These are phyloP conservation scores for Monosporascus ibericus DNA, from an alignment of 2,329 filamentous ascomycete species.

Conservation along the genomic window DNA sequence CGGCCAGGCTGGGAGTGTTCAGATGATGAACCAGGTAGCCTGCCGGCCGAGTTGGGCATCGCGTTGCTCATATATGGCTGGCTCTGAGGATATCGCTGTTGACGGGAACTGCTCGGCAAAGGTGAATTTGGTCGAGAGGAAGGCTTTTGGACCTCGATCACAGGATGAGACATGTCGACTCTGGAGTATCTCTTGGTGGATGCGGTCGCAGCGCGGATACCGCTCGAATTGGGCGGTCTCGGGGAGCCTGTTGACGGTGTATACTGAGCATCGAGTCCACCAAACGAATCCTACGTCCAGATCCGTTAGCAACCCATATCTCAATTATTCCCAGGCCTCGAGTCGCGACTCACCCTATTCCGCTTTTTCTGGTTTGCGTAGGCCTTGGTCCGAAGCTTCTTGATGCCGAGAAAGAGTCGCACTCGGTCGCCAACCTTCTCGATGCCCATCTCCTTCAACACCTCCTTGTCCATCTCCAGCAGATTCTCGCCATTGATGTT, in stretches of 20 bases:
- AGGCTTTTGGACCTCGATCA: constrained; percentile 43
- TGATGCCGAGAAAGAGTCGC: constrained; percentile 79
- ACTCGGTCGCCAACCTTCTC: constrained; percentile 97
- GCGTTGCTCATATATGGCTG: constrained; percentile 39
- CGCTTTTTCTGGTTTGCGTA: constrained; percentile 75
- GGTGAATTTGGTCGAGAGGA: constrained; percentile 69
- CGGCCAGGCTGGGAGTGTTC: constrained; percentile 57
- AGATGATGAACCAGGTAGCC: constrained; percentile 54
- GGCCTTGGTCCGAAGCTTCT: constrained; percentile 71
- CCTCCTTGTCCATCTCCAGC: constrained; percentile 92
- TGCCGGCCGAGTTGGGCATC: constrained; percentile 44
- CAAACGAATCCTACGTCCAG: constrained; percentile 67
- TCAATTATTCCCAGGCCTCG: not conserved
- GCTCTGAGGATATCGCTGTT: constrained; percentile 51
- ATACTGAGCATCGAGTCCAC: constrained; percentile 63
- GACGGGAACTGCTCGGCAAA: constrained; percentile 41
- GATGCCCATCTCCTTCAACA: constrained; percentile 95
- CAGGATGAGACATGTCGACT: constrained; percentile 30
- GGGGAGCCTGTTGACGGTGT: constrained; percentile 60
- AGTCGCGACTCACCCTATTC: constrained; percentile 61
- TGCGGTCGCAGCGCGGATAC: constrained; percentile 39
- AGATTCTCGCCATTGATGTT: constrained; percentile 97
- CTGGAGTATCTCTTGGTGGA: constrained; percentile 60
- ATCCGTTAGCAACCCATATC: constrained; percentile 10
- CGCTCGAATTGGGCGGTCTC: constrained; percentile 48